phyloP scores from a whole-genome alignment of 805 yeast species.

The Metschnikowia matae region DNA sequence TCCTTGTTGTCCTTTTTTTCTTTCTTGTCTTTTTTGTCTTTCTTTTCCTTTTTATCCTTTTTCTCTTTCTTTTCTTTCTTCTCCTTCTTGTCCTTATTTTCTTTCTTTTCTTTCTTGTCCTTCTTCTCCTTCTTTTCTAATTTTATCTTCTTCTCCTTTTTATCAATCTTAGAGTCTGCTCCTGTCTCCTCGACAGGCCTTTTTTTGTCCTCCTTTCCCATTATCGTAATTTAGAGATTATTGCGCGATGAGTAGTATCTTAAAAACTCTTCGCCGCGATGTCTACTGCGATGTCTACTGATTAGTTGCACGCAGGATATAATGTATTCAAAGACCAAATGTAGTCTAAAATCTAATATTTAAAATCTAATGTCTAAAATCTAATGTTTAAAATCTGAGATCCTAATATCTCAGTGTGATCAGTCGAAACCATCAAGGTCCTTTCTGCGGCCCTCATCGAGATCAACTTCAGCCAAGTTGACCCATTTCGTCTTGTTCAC shows the following conservation, averaged over 20 bases:
- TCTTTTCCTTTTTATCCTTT: constrained; percentile 20
- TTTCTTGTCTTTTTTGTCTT: constrained; percentile 29
- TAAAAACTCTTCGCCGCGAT: constrained; percentile 4
- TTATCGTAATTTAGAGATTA: neutral
- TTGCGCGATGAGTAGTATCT: constrained; percentile 1
- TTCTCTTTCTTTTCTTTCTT: constrained; percentile 25
- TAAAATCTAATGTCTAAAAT: neutral
- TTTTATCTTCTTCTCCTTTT: constrained; percentile 26
- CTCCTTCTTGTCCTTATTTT: constrained; percentile 20
- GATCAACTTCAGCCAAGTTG: constrained; percentile 42
- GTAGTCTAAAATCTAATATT: neutral
- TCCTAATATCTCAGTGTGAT: neutral
- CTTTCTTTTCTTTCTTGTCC: constrained; percentile 22
- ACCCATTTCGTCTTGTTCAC: constrained; percentile 41
- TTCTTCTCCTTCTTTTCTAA: constrained; percentile 15
- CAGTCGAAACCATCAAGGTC: constrained; percentile 21
- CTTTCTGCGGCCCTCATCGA: constrained; percentile 47
- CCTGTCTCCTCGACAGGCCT: constrained; percentile 26
- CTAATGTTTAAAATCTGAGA: neutral
- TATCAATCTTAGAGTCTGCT: constrained; percentile 22
- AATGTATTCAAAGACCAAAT: neutral
- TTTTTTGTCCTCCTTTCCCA: constrained; percentile 27
- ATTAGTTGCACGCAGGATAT: constrained; percentile 3
- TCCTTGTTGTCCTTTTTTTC: constrained; percentile 37
- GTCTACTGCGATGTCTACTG: constrained; percentile 1